Conservation (phyloP, 2,329 filamentous ascomycete species). For the Ophiosphaerella narmari region DNA sequence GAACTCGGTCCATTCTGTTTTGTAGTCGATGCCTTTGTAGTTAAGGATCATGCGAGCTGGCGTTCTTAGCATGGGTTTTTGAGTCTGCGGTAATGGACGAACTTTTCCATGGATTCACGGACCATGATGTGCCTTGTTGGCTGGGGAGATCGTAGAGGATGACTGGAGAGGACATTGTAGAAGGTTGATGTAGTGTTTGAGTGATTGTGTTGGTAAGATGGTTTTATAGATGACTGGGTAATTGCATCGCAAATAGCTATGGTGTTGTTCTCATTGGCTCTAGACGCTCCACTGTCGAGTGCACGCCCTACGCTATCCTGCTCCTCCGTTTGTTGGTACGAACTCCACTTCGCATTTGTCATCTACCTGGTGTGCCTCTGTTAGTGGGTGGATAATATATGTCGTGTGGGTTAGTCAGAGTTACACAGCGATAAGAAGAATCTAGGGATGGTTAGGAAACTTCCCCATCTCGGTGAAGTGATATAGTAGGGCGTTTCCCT, state of each 20-base stretch:
- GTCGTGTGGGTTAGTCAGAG: too few relatives aligned
- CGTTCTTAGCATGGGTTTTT: slow-evolving; percentile 1
- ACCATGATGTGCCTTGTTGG: slow-evolving; percentile 61
- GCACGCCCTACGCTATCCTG: too few relatives aligned
- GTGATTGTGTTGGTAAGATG: background rate
- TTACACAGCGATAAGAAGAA: too few relatives aligned
- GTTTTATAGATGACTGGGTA: background rate
- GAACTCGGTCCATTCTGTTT: slow-evolving; percentile 72
- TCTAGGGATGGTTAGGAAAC: too few relatives aligned
- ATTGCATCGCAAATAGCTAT: background rate
- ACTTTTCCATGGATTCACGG: slow-evolving; percentile 75
- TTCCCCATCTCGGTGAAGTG: too few relatives aligned
- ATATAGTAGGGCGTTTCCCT: too few relatives aligned
- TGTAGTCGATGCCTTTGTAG: slow-evolving; percentile 69
- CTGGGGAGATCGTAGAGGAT: slow-evolving; percentile 68
- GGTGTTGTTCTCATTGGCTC: too few relatives aligned
- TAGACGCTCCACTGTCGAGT: too few relatives aligned
- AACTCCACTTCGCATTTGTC: too few relatives aligned
- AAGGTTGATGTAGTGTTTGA: background rate
- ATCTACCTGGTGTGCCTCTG: too few relatives aligned
- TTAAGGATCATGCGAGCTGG: slow-evolving; percentile 68
- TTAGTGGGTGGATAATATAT: too few relatives aligned
- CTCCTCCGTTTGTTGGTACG: too few relatives aligned
- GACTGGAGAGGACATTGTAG: slow-evolving; percentile 47
- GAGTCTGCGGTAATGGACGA: slow-evolving; percentile 9